Base-by-base conservation (phyloP, 2,329 filamentous ascomycete species). In the Monilinia laxa region DNA sequence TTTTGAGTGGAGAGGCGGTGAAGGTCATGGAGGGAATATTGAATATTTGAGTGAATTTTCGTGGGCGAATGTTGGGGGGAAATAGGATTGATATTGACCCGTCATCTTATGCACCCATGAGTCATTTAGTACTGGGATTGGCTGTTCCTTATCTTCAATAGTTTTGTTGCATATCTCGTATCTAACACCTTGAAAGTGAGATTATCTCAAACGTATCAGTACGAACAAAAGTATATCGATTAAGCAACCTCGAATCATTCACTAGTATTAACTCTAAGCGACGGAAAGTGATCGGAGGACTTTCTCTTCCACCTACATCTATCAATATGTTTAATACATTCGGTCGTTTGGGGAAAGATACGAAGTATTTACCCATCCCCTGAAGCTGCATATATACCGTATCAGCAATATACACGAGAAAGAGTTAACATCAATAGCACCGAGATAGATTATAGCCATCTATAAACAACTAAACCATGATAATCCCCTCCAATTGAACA, bases 21-120 rank as follows among this genome's bases (percentile, higher is more conserved):
- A 67, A 69, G 47, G 73, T 73, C 54, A 74, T 73, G 73, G 65
- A 73, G 49, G 72, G 72, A 4, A 64, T 14, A 9, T 65, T 74
- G 64, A 65, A 71, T 25, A 16, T 71, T 52, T 65, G 14, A 52
- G 20, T 2, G 25, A 11, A 1, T 6, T 0, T 12, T 18, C n/a
- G 1, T 42, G 20, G 1, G 18, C 5, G 14, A 10, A 1, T 47
- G 6, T 23, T 18, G 16, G 40, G 11, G 10, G 10, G 31, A n/a
- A 20, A 4, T 18, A 3, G 31, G 31, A n/a, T 59, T 18, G 20
- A 60, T 35, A 12, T 60, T 49, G 25, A 35, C 16, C 11, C 25
- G 18, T 60, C 6, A 18, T 16, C 31, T 47, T 4, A 3, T 35
- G 14, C 25, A n/a, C 6, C 11, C 18, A 23, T 14, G 3, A 2